Base-by-base conservation (phyloP, 768 basidiomycete species). In the Suillus cothurnatus region DNA sequence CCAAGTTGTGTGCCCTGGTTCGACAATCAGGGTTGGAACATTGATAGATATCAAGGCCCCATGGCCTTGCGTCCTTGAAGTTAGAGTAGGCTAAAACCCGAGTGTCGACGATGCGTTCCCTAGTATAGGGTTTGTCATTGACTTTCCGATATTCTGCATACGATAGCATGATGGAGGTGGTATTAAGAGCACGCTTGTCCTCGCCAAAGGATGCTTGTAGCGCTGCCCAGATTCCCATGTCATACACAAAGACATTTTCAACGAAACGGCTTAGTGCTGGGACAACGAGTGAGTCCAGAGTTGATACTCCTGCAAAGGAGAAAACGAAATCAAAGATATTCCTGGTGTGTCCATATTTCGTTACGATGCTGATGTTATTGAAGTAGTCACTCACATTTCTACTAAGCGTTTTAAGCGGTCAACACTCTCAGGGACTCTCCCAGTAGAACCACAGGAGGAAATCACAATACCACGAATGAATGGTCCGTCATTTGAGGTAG, bases 321-420 rank as follows among this genome's bases (percentile, higher is more conserved):
- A 62, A 62, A 1, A 62, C 26, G n/a, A 62, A 62, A n/a, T 62
- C 49, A 26, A 62, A 62, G 17, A 52, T 50, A 11, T 47, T 11
- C 28, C 61, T 62, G 15, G 15, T 17, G 38, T 15, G 38, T 34
- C 2, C 8, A 9, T 9, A 1, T 9, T 34, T 1, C 8, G 34
- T 2, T 34, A 34, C 39, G 8, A 21, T 6, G 7, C 9, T 4
- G 1, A 41, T 11, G 6, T 1, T 17, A 19, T 43, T 43, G 7
- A 43, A 19, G 6, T 7, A 8, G 8, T 43, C 6, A 43, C 43
- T 11, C 1, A 45, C 43, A 45, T 21, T 21, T 62, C 31, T 6
- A 62, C 61, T 9, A 62, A 32, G 1, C 14, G 12, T 23, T 39
- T 34, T 11, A 62, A 23, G 7, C 31, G 28, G 1, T 4, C 15